Percentiles rank a stretch among this genome's conserved stretches.
These are phyloP conservation scores for Fusarium brevicatenulatum DNA, from an alignment of 2,329 filamentous ascomycete species.

Conservation along the genomic window DNA sequence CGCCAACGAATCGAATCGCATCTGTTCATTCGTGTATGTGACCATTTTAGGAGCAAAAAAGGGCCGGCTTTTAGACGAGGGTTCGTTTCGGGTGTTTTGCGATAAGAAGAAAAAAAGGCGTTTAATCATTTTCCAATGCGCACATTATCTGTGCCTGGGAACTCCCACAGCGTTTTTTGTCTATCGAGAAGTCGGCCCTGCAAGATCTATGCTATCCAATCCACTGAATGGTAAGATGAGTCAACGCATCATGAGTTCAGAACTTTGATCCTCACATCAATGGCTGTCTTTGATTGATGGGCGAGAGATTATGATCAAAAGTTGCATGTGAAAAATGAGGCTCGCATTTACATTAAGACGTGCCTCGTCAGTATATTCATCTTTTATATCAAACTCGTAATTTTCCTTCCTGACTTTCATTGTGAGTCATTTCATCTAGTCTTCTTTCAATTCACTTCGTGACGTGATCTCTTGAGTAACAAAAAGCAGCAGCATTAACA, in stretches of 20 bases:
- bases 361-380: conserved; percentile 37
- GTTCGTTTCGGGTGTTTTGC: conserved; percentile 30
- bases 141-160: conserved; percentile 24
- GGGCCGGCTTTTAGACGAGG: conserved; percentile 38
- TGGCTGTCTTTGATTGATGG: background rate
- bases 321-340: conserved; percentile 21
- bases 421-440: conserved; percentile 29
- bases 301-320: background rate
- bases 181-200: conserved; percentile 12
- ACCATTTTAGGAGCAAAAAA: conserved; percentile 33
- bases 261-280: background rate
- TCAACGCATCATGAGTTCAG: conserved; percentile 1
- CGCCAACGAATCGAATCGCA: conserved; percentile 6
- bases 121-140: conserved; percentile 26
- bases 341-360: conserved; percentile 22
- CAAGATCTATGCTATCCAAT: background rate
- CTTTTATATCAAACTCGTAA: conserved; percentile 38
- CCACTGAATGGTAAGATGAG: background rate
- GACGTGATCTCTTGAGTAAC: conserved; percentile 34
- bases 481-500: conserved; percentile 20
- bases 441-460: conserved; percentile 32
- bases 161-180: background rate
- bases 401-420: conserved; percentile 34
- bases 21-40: conserved; percentile 25
- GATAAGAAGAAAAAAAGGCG: conserved; percentile 31